Percentiles rank a stretch among this genome's conserved stretches.
phyloP scores from a whole-genome alignment of 768 basidiomycete genomes.

The Suillus decipiens region DNA sequence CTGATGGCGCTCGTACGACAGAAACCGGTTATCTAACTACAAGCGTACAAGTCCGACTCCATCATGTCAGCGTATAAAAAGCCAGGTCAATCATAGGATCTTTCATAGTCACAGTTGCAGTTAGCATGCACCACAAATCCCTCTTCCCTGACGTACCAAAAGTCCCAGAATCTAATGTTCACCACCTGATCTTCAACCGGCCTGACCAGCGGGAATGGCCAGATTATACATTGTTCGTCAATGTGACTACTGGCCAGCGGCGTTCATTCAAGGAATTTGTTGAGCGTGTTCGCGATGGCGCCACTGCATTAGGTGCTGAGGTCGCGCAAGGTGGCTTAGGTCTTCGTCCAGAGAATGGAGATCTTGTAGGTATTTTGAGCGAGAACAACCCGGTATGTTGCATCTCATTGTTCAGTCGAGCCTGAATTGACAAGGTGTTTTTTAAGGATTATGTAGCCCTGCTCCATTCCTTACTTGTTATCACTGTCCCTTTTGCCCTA shows the following conservation, averaged over 20 bases:
- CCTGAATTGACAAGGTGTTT: background rate
- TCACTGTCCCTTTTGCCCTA: constrained; percentile 49
- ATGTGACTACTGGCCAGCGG: constrained; percentile 50
- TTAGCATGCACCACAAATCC: constrained; percentile 57
- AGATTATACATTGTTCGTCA: constrained; percentile 57
- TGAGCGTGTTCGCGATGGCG: constrained; percentile 51
- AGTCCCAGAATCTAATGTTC: constrained; percentile 52
- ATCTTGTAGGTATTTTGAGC: constrained; percentile 72
- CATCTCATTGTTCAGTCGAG: background rate
- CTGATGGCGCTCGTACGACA: too few relatives aligned
- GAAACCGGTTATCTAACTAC: background rate
- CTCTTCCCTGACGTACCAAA: constrained; percentile 53
- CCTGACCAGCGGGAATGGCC: constrained; percentile 56
- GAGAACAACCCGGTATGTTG: constrained; percentile 63
- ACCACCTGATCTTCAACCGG: constrained; percentile 55
- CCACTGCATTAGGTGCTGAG: constrained; percentile 57
- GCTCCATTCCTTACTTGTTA: constrained; percentile 42
- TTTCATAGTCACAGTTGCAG: background rate
- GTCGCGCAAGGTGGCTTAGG: constrained; percentile 56
- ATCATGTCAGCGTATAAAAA: background rate
- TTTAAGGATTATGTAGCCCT: constrained; percentile 49
- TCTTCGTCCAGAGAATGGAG: constrained; percentile 45
- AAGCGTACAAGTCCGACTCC: background rate
- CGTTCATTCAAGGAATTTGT: constrained; percentile 51
- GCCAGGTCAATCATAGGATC: background rate